These are phyloP conservation scores for Fusarium sp. DNA, from an alignment of 2,329 filamentous ascomycete species.

Conservation along the genomic window DNA sequence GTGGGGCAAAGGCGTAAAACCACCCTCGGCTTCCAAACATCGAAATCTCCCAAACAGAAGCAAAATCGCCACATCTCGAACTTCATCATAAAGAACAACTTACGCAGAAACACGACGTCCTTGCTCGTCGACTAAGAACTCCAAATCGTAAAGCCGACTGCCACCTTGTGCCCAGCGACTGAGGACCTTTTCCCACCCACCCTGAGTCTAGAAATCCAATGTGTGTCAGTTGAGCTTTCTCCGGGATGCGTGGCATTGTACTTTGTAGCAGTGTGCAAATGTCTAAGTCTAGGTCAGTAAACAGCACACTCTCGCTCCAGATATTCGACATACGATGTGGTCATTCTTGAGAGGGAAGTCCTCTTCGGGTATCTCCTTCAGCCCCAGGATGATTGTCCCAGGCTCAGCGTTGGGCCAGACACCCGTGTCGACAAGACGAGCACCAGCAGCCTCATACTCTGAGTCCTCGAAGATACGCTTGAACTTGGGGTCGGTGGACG, in stretches of 20 bases:
- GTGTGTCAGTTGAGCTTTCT: conserved; percentile 63
- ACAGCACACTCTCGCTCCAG: too few species aligned
- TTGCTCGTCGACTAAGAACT: too few species aligned
- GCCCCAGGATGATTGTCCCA: conserved; percentile 76
- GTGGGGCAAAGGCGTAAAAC: neutral
- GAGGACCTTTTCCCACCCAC: conserved; percentile 82
- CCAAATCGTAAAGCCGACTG: conserved; percentile 75
- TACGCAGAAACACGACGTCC: conserved; percentile 28
- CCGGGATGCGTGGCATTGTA: conserved; percentile 51
- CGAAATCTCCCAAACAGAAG: neutral
- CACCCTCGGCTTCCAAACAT: neutral
- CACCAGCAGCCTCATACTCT: conserved; percentile 71
- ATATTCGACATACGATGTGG: conserved; percentile 29
- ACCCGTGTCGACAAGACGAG: conserved; percentile 71
- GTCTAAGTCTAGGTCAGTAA: conserved; percentile 48
- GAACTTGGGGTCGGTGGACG: conserved; percentile 56
- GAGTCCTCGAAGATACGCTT: conserved; percentile 71
- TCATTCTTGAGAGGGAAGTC: conserved; percentile 57
- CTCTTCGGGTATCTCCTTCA: conserved; percentile 83
- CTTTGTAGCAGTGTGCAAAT: conserved; percentile 79
- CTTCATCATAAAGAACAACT: neutral
- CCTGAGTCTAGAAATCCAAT: conserved; percentile 78
- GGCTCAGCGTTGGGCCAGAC: conserved; percentile 74
- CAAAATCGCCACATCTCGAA: conserved; percentile 35
- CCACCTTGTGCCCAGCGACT: conserved; percentile 77